Evolutionary conservation across 1,284 basidiomycete species (phyloP), one percentile per base, ranked within the genome.

Genomic region (Microbotryum scabiosae): DNA sequence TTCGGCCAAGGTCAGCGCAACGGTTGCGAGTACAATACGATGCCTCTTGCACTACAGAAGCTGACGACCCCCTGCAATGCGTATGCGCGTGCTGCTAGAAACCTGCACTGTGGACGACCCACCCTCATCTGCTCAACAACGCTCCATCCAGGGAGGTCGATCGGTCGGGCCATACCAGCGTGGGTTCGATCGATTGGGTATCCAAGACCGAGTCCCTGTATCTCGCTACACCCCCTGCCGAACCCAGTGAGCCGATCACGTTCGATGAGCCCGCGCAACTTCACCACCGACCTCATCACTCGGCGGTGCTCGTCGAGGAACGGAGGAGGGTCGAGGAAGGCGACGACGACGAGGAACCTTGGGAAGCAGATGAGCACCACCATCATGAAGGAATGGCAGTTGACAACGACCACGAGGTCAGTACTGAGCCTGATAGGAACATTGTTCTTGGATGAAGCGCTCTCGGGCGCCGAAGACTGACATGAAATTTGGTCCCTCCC

Each of bases 191-290:
- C 10, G 64, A 65, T 26, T 63, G 58, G 61, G 44, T 65, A 1
- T 36, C 53, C 25, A 47, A 47, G 12, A 65, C 64, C 2, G 36
- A 60, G 23, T 45, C 57, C 14, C 36, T 65, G 21, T 53, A 59
- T 3, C 45, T 65, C 4, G 26, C 43, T 18, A 65, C 64, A 0
- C 64, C 64, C 14, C 60, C 60, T 4, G 20, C 26, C n/a, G 51
- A 52, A n/a, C 16, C 26, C 9, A 25, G 8, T 12, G 32, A 32
- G n/a, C 51, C 51, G 30, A 28, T 52, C 18, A 16, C 21, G 26
- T 49, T 49, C n/a, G 26, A 28, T 28, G 26, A 49, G 12, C 21
- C 47, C n/a, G 26, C 21, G 47, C 26, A 26, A 30, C 30, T 30
- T 9, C 10, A 1, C 26, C 47, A 26, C 21, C 30, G 30, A 30